Conservation (phyloP, 371 early-diverging fungal genomes). For the Mucor lusitanicus region DNA sequence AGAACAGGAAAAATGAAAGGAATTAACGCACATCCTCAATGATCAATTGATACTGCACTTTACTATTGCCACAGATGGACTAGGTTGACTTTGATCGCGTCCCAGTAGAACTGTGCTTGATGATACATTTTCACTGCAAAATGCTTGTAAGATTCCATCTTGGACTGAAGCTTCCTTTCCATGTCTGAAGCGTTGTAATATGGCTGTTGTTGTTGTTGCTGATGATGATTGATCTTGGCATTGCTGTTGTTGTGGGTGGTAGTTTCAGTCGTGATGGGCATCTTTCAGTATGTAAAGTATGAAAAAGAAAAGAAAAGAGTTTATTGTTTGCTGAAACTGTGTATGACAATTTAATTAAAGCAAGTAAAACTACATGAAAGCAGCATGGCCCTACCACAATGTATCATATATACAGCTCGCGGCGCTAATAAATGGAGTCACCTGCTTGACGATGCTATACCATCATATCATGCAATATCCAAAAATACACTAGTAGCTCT, state of each 20-base stretch:
- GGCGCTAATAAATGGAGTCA: neutral
- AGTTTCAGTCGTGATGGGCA: neutral
- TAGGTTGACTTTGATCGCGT: neutral
- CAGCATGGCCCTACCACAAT: neutral
- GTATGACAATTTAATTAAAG: neutral
- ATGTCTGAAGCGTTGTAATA: neutral
- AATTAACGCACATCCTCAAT: no score
- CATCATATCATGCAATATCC: neutral
- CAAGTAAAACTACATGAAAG: neutral
- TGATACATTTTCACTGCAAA: neutral
- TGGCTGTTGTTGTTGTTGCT: no score
- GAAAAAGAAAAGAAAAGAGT: neutral
- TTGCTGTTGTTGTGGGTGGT: neutral
- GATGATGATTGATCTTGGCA: neutral
- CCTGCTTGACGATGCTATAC: neutral
- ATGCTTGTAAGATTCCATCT: neutral
- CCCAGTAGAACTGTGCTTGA: neutral
- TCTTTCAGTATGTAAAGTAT: neutral
- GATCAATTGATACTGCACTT: neutral
- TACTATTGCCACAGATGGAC: constrained; percentile 3
- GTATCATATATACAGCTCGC: neutral
- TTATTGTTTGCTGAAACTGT: neutral
- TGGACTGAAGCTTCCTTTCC: neutral
- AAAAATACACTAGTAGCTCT: neutral
- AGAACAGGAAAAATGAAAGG: neutral